Conservation (phyloP, 805 yeast genomes). For the Maudiozyma pseudohumilis region DNA sequence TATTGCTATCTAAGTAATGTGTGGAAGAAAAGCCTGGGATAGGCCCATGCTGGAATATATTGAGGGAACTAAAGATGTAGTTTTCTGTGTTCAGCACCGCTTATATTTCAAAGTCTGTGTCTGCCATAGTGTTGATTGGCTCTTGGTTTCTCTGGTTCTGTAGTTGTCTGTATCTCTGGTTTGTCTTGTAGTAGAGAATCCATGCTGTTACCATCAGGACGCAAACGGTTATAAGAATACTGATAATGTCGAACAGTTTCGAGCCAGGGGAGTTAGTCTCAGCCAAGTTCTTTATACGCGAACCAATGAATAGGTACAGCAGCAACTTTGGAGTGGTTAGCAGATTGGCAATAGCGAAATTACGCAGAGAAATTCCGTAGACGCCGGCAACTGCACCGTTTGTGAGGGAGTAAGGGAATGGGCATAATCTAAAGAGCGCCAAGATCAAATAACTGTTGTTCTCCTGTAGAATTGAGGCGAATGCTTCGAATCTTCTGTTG, state of each 20-base stretch:
- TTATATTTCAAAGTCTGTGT: constrained; percentile 8
- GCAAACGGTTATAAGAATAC: constrained; percentile 46
- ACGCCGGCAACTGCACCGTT: constrained; percentile 89
- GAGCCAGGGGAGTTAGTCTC: constrained; percentile 41
- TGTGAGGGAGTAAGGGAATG: constrained; percentile 84
- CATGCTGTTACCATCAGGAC: constrained; percentile 55
- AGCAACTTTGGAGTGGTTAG: constrained; percentile 75
- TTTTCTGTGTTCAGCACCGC: background rate
- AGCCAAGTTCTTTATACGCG: constrained; percentile 61
- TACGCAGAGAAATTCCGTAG: constrained; percentile 55
- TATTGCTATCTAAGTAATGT: no score
- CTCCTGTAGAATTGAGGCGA: constrained; percentile 64
- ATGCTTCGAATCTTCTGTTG: constrained; percentile 61
- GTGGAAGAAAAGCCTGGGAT: no score
- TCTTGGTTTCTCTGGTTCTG: constrained; percentile 9
- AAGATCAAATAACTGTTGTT: constrained; percentile 57
- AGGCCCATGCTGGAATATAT: background rate
- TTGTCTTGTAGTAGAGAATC: constrained; percentile 51
- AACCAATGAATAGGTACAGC: constrained; percentile 71
- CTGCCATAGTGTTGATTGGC: constrained; percentile 2
- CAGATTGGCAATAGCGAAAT: constrained; percentile 61
- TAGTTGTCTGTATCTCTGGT: constrained; percentile 27
- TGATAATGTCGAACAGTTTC: constrained; percentile 50
- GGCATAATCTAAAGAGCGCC: constrained; percentile 72
- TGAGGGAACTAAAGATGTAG: background rate